A percentile compares a stretch with the other conserved stretches of the same genome.
phyloP scores from a whole-genome alignment of 208 protist genomes.

The Leishmania turanica region DNA sequence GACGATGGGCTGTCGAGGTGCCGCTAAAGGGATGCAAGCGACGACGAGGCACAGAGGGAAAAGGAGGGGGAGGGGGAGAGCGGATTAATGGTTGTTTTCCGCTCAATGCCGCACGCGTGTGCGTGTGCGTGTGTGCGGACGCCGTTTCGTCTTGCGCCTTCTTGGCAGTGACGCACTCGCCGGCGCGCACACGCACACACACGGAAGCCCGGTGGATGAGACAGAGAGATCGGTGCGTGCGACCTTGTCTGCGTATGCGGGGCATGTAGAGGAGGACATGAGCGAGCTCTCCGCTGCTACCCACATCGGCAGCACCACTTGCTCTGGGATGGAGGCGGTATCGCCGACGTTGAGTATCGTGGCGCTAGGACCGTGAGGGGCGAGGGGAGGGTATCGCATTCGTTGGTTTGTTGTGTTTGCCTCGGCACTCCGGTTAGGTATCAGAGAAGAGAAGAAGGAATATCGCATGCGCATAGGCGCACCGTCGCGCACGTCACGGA shows the following conservation, averaged over 20 bases:
- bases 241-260: not conserved
- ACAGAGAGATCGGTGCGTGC: not conserved
- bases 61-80: slow-evolving; percentile 1
- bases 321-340: not conserved
- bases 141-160: not conserved
- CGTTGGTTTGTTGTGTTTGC: not conserved
- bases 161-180: slow-evolving; percentile 30
- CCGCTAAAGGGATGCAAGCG: not conserved
- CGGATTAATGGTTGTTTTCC: too few species aligned
- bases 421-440: too few species aligned
- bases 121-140: slow-evolving; percentile 3
- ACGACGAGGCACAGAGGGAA: not conserved
- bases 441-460: too few species aligned
- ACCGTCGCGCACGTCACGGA: too few species aligned
- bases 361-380: not conserved
- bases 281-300: not conserved
- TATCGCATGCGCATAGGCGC: too few species aligned
- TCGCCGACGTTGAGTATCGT: not conserved
- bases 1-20: not conserved
- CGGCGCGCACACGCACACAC: too few species aligned
- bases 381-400: not conserved
- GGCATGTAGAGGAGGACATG: not conserved
- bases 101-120: not conserved
- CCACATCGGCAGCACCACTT: not conserved
- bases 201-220: too few species aligned